Percentiles rank a stretch among this genome's conserved stretches.
These are phyloP conservation scores for Xanthoceras sorbifolium DNA, from an alignment of 345 rosid species.

Conservation along the genomic window DNA sequence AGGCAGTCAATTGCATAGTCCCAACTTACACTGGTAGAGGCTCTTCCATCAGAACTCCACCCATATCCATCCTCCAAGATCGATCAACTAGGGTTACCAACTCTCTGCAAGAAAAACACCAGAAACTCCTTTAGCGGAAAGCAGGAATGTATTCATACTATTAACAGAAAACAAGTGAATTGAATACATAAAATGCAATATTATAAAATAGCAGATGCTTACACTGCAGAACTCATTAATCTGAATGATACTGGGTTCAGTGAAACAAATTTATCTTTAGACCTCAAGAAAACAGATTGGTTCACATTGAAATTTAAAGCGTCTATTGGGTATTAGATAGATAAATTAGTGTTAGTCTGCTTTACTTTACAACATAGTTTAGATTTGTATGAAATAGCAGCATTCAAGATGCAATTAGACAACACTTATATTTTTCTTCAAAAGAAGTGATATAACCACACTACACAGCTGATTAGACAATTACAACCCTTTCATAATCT, in stretches of 20 bases:
- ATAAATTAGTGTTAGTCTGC: neutral
- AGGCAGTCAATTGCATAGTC: conserved; percentile 14
- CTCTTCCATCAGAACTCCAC: conserved; percentile 70
- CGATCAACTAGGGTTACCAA: conserved; percentile 69
- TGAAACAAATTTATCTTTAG: conserved; percentile 8
- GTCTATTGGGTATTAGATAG: neutral
- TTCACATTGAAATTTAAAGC: neutral
- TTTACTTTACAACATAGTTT: conserved; percentile 3
- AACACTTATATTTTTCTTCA: neutral
- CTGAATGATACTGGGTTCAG: neutral
- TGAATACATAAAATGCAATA: conserved; percentile 3
- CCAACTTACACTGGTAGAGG: conserved; percentile 42
- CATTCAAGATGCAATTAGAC: conserved; percentile 1
- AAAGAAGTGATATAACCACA: neutral
- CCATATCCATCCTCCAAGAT: conserved; percentile 95
- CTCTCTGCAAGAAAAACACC: conserved; percentile 53
- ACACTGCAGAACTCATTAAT: conserved; percentile 9
- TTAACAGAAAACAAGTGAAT: neutral
- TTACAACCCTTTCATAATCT: neutral
- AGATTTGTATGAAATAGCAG: neutral
- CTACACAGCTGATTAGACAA: too few relatives aligned
- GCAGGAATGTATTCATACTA: neutral
- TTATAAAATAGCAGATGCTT: neutral
- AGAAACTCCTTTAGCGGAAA: conserved; percentile 12
- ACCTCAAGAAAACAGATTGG: conserved; percentile 4